Base-by-base conservation (phyloP, 768 basidiomycete species). In the Podaxis pistillaris region DNA sequence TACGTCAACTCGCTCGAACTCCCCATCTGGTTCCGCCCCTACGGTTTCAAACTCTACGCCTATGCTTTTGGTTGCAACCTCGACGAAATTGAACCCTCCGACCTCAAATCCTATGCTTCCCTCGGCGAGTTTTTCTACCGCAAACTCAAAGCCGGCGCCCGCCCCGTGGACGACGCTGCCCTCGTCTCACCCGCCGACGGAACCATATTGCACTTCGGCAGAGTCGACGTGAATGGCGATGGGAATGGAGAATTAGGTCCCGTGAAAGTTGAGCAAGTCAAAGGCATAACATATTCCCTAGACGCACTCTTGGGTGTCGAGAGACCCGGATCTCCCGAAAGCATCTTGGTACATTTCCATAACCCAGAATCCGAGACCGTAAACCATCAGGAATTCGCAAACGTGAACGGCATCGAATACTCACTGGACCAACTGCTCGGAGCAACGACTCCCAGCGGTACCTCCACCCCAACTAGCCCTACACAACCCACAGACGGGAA, bases 61-160 rank as follows among this genome's bases (percentile, higher is more conserved):
- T 85, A 78, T 68, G 81, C 87, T n/a, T 99, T 99, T 69, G 94
- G 93, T 26, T 97, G 95, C 79, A 90, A 98, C 79, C 81, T 99
- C 63, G 87, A 93, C 63, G 97, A 99, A 73, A 88, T 94, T 12
- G 94, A 94, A 40, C 85, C 82, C 1, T 71, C 78, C 12, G 93
- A 97, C 77, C 79, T 99, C 63, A 83, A 72, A n/a, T 71, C 82
- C 58, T 99, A 98, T 72, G 82, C 82, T 0, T 90, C 87, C 72
- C 81, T 99, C n/a, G 96, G 96, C 38, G 93, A 90, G 22, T 99
- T 99, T 77, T 98, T 99, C 78, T 96, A 97, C 74, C 82, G 97
- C 36, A 85, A 84, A 66, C 81, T 99, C 63, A 93, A 91, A 72
- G 80, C 83, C 24, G 97, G 94, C 44, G 86, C 74, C 37, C 83